These are phyloP conservation scores for Elsinoe batatas DNA, from an alignment of 2,329 filamentous ascomycete genomes.

Conservation along the genomic window DNA sequence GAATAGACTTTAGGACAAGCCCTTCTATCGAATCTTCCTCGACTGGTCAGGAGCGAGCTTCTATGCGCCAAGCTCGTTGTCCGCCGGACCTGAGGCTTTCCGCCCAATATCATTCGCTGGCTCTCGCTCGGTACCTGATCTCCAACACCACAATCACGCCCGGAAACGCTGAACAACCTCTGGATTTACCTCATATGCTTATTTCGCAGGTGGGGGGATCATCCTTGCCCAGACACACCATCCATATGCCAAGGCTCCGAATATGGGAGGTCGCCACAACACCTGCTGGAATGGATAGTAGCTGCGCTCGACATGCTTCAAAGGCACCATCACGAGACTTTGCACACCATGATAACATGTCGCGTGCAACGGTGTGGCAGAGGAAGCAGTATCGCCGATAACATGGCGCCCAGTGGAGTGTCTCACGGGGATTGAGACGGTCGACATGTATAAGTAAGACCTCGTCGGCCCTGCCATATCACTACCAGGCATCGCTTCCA, in stretches of 20 bases:
- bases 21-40: conserved; percentile 1
- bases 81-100: background rate
- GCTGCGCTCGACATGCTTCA: background rate
- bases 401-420: conserved; percentile 1
- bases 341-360: conserved; percentile 1
- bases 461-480: background rate
- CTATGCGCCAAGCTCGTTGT: background rate
- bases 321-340: conserved; percentile 10
- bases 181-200: conserved; percentile 6
- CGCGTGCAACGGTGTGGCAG: background rate
- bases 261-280: conserved; percentile 9
- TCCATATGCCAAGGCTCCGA: background rate
- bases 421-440: background rate
- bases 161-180: background rate
- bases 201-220: background rate
- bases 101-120: background rate
- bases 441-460: background rate
- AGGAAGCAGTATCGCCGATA: background rate
- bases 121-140: background rate
- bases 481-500: background rate
- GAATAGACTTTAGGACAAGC: conserved; percentile 1
- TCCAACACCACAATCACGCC: background rate
- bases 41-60: background rate
- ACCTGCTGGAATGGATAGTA: conserved; percentile 6
- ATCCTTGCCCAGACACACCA: conserved; percentile 7